Evolutionary conservation across 2,329 filamentous ascomycete genomes (phyloP), one percentile per base, ranked within the genome.

Genomic region (Calonectria multiphialidica): DNA sequence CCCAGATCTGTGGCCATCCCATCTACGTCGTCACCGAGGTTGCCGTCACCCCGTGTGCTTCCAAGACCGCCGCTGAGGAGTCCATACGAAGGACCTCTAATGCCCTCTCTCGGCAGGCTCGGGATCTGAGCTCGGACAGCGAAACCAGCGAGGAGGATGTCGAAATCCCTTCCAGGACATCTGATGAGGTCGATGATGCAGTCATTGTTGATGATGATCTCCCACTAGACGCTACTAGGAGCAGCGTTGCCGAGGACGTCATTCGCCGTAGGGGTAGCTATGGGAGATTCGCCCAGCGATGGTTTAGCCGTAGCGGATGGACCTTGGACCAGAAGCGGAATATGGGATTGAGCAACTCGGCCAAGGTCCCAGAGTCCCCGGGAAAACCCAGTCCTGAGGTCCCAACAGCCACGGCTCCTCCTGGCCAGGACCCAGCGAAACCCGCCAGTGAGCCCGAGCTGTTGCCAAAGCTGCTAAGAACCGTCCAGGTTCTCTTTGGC

Each of bases 21-120:
- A 87, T 98, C 68, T 99, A 97, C 83, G 92, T 95, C 45, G 91
- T 98, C 72, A 97, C 94, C 50, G 95, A 97, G 77, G 94, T 98
- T 37, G 93, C 95, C 8, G 87, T 98, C n/a, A 98, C 98, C 7
- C 97, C 97, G 1, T 92, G 97, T 66, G 90, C 92, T 2, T 96
- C 94, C 7, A 93, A 93, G 78, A 82, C 84, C 47, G 95, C 97
- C 50, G 96, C 96, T 5, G 88, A 91, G 73, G 89, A 90, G 33
- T 93, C 95, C 10, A 93, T 98, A 71, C 83, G 85, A 3, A 89
- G 90, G 68, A 94, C 94, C 0, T 83, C 86, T 1, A 76, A 76
- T 9, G 83, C 87, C 23, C 78, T 90, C 21, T 82, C 83, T 44
- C 81, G 82, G 16, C 81, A 80, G 16, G 75, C 79, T 45, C 78